phyloP scores from a whole-genome alignment of 768 basidiomycete species.

The Holtermannia corniformis region DNA sequence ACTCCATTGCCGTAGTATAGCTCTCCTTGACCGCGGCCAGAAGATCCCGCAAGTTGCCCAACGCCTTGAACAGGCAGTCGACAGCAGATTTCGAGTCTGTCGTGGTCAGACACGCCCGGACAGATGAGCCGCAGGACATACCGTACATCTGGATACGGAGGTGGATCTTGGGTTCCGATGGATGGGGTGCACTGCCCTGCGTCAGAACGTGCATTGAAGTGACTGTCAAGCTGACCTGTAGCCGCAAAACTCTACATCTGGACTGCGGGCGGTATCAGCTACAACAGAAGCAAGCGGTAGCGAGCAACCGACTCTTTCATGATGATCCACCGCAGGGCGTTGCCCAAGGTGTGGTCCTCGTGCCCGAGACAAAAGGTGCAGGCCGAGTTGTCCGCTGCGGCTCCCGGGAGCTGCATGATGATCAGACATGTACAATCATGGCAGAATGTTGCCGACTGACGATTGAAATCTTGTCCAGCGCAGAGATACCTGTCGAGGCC shows the following conservation, averaged over 20 bases:
- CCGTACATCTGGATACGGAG: slow-evolving; percentile 99
- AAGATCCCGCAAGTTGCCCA: slow-evolving; percentile 66
- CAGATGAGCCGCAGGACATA: slow-evolving; percentile 45
- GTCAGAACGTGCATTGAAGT: neutral
- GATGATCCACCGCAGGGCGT: slow-evolving; percentile 90
- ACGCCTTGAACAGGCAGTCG: slow-evolving; percentile 63
- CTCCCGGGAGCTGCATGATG: slow-evolving; percentile 63
- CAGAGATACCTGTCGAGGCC: neutral
- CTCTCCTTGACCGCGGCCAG: slow-evolving; percentile 61
- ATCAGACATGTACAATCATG: slow-evolving; percentile 1
- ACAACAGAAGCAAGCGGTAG: neutral
- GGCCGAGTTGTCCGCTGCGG: slow-evolving; percentile 67
- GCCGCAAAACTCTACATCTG: slow-evolving; percentile 95
- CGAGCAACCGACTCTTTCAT: slow-evolving; percentile 77
- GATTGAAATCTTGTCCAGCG: neutral
- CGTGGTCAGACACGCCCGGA: neutral
- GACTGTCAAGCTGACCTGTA: slow-evolving; percentile 56
- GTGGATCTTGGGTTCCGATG: slow-evolving; percentile 92
- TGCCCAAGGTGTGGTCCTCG: slow-evolving; percentile 94
- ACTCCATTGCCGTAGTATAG: slow-evolving; percentile 55
- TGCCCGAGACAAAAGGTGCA: slow-evolving; percentile 87
- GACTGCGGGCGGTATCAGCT: slow-evolving; percentile 47
- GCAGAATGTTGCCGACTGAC: no score
- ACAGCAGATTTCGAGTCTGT: slow-evolving; percentile 80
- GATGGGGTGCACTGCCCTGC: slow-evolving; percentile 83